Conservation (phyloP, 2,329 filamentous ascomycete genomes). For the Monosporascus sp. region DNA sequence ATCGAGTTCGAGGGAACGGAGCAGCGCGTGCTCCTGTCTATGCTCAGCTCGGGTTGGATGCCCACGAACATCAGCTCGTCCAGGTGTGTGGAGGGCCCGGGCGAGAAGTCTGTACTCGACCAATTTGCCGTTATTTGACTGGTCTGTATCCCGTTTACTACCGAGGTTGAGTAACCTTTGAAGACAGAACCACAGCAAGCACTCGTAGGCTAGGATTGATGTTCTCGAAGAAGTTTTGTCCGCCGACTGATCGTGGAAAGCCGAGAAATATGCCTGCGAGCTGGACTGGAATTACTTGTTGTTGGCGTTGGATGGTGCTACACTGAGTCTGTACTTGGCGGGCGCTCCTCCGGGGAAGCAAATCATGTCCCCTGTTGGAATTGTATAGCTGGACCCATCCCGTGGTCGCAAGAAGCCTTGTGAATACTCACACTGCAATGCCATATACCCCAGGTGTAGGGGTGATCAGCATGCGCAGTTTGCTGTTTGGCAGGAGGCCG, state of each 20-base stretch:
- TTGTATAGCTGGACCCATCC: constrained; percentile 17
- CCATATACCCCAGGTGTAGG: constrained; percentile 33
- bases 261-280: constrained; percentile 27
- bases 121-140: constrained; percentile 21
- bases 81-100: constrained; percentile 19
- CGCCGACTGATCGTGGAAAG: constrained; percentile 31
- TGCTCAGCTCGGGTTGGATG: constrained; percentile 25
- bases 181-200: constrained; percentile 34
- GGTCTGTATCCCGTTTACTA: constrained; percentile 23
- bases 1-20: constrained; percentile 28
- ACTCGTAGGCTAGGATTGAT: constrained; percentile 23
- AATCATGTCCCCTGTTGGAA: constrained; percentile 24
- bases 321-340: constrained; percentile 25
- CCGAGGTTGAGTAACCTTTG: constrained; percentile 25
- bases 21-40: constrained; percentile 21
- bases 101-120: constrained; percentile 24
- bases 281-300: constrained; percentile 9
- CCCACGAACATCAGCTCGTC: constrained; percentile 29
- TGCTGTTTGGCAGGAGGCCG: constrained; percentile 24
- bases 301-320: constrained; percentile 21
- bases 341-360: constrained; percentile 12
- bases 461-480: constrained; percentile 33
- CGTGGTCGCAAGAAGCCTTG: constrained; percentile 8
- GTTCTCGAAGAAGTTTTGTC: constrained; percentile 17
- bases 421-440: constrained; percentile 18